Evolutionary conservation across 1,139 yeast species (phyloP), one percentile per base, ranked within the genome.

Genomic region (Pichia sp.): DNA sequence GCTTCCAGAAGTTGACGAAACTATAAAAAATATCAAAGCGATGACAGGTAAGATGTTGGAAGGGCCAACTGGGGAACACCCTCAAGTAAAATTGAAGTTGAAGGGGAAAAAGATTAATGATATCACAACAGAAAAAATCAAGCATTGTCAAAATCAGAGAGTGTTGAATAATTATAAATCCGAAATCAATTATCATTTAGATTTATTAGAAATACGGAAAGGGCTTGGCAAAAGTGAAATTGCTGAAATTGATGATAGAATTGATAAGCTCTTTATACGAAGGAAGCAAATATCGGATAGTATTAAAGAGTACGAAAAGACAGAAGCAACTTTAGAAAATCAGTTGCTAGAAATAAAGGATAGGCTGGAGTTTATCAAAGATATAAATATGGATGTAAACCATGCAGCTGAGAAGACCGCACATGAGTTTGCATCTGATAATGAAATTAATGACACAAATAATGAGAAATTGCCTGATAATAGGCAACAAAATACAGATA

Each of bases 141-240:
- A 59, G 32, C 55, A 58, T 7, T 64, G 70, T 3, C 69, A 68
- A 42, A 69, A 71, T 7, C 53, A 64, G 4, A 55, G 55, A 11
- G 62, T 60, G 36, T 55, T 77, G 38, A 53, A 54, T 21, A 52
- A 54, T 5, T 68, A 65, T 41, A 66, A 66, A 45, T 60, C 62
- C 12, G 61, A 61, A 5, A 63, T 77, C 21, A 63, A 62, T 35
- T 68, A 71, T 44, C 68, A 68, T 40, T 58, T 79, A 47, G 81
- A 75, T 47, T 59, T 75, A 18, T 53, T 79, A 37, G 82, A 77
- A 47, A 68, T 81, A 24, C 70, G 82, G 40, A 79, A 81, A 58
- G 78, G 79, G 22, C 59, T 79, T 28, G 79, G 84, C 0, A 69
- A 82, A 1, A 68, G 68, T 48, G 88, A 81, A 52, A 75, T 81